Conservation (phyloP, 345 rosid genomes). For the Dimocarpus longan region DNA sequence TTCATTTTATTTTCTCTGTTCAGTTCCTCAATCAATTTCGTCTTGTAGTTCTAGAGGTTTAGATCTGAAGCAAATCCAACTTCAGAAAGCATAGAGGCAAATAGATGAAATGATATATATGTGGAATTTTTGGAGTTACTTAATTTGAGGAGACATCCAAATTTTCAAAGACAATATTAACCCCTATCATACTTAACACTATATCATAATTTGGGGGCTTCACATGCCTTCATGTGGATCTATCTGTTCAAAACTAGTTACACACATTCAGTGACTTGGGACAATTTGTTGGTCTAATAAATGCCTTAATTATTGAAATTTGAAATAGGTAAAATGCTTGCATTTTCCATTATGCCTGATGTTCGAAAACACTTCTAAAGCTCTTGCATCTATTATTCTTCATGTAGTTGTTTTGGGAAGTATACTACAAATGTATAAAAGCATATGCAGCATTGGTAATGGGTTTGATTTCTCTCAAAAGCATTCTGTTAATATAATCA, state of each 20-base stretch:
- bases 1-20: not conserved
- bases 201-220: not conserved
- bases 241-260: not conserved
- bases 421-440: not conserved
- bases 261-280: not conserved
- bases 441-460: constrained; percentile 10
- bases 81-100: not conserved
- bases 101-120: not conserved
- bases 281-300: not conserved
- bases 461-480: not conserved
- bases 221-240: not conserved
- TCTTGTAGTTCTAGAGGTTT: not conserved
- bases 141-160: not conserved
- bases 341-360: not conserved
- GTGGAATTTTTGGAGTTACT: not conserved
- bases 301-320: not conserved
- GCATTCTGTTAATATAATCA: not conserved
- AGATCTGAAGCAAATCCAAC: not conserved
- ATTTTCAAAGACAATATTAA: not conserved
- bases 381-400: not conserved
- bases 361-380: not conserved
- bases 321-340: constrained; percentile 1
- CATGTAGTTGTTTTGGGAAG: not conserved
- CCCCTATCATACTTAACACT: not conserved
- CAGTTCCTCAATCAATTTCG: not conserved